phyloP scores from a whole-genome alignment of 2,329 filamentous ascomycete species.

The Trichoderma sp. region DNA sequence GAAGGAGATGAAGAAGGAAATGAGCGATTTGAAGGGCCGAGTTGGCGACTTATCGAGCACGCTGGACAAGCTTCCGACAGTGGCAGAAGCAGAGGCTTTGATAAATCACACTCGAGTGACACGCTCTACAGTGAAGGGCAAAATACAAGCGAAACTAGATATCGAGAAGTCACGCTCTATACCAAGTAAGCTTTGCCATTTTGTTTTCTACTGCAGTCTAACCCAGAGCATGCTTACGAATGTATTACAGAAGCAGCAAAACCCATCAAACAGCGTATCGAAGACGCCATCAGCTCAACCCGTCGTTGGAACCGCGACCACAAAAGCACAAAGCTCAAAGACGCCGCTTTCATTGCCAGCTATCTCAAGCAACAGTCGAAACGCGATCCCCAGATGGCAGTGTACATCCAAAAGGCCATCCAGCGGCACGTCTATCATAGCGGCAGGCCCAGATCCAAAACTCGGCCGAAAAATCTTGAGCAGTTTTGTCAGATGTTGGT shows the following conservation, averaged over 20 bases:
- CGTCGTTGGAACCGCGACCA: constrained; percentile 47
- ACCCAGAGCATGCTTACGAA: neutral
- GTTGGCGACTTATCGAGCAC: constrained; percentile 34
- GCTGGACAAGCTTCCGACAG: constrained; percentile 34
- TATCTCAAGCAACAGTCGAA: constrained; percentile 46
- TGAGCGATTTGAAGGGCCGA: constrained; percentile 34
- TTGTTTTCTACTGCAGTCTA: neutral
- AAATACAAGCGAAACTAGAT: constrained; percentile 16
- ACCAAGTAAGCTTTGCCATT: neutral
- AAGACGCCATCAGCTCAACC: constrained; percentile 44
- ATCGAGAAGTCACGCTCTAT: neutral
- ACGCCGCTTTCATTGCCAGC: constrained; percentile 38
- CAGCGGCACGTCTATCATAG: constrained; percentile 34
- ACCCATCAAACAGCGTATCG: constrained; percentile 36
- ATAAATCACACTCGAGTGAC: neutral
- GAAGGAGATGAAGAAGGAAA: constrained; percentile 36
- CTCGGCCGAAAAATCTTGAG: constrained; percentile 37
- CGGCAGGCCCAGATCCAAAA: constrained; percentile 8
- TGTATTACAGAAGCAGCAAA: neutral
- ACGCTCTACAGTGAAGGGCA: neutral
- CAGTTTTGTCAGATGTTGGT: constrained; percentile 41
- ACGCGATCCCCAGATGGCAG: constrained; percentile 42
- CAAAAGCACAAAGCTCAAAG: constrained; percentile 40
- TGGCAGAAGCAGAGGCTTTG: constrained; percentile 32
- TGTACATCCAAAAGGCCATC: constrained; percentile 41